A percentile compares a stretch with the other conserved stretches of the same genome.
Conservation (phyloP, 441 rosid species). For the Gossypium trilobum region DNA sequence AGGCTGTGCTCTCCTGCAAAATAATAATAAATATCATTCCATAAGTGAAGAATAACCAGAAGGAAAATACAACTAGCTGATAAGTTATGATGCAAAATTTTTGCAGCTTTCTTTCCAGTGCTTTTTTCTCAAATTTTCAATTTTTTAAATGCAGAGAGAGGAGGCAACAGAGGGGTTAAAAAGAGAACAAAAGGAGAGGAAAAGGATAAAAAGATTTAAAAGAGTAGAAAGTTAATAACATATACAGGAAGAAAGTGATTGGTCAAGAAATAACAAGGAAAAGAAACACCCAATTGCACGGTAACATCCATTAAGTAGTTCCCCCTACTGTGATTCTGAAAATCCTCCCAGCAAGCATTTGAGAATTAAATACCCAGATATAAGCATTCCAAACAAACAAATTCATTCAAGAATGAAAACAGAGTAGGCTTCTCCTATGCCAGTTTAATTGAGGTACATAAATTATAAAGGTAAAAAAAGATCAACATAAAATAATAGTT, state of each 20-base stretch:
- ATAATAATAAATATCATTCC: conserved; percentile 16
- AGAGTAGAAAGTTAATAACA: neutral
- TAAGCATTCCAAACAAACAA: neutral
- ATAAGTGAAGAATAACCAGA: neutral
- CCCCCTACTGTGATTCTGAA: neutral
- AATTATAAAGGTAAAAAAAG: neutral
- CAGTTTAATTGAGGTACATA: neutral
- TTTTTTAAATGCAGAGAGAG: neutral
- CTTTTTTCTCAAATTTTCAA: neutral
- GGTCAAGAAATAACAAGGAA: neutral
- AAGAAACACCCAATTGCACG: neutral
- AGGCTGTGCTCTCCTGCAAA: conserved; percentile 85
- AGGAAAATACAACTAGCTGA: neutral
- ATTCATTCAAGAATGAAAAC: neutral
- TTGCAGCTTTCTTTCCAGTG: neutral
- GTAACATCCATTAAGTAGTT: neutral
- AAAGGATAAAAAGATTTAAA: neutral
- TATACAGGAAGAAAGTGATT: neutral
- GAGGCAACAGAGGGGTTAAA: neutral
- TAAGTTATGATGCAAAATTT: neutral
- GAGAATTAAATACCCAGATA: neutral
- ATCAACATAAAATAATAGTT: neutral
- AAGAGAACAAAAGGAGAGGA: neutral
- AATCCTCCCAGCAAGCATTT: neutral
- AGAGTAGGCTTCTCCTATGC: neutral